phyloP scores from a whole-genome alignment of 352 stramenopile species.

The Pythium utonaiense region DNA sequence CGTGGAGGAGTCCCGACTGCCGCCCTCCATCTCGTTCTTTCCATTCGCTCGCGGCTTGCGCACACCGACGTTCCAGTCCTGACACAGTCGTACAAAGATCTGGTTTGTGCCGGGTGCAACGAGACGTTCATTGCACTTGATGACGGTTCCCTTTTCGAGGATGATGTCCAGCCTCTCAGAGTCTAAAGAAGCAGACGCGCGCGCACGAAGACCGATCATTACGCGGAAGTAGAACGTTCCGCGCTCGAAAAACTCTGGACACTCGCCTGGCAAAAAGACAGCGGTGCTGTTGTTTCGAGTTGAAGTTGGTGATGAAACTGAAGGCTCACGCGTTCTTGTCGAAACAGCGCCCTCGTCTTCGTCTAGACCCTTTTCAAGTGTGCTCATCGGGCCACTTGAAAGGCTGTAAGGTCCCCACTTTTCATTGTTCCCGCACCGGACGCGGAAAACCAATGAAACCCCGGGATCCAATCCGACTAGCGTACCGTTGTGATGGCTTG shows the following conservation, averaged over 20 bases:
- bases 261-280: constrained; percentile 37
- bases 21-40: not conserved
- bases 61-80: constrained; percentile 23
- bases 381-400: constrained; percentile 31
- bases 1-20: not conserved
- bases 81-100: constrained; percentile 32
- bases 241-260: constrained; percentile 35
- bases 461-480: constrained; percentile 35
- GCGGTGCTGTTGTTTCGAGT: constrained; percentile 12
- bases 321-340: constrained; percentile 3
- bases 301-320: not conserved
- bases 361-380: constrained; percentile 24
- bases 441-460: constrained; percentile 32
- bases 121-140: constrained; percentile 39
- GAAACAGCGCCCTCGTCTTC: not conserved
- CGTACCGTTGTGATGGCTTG: constrained; percentile 28
- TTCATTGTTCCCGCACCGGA: constrained; percentile 32
- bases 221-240: constrained; percentile 40
- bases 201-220: constrained; percentile 27
- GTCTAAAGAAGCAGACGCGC: constrained; percentile 27
- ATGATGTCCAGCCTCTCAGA: constrained; percentile 29
- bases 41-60: constrained; percentile 4
- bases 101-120: constrained; percentile 33
- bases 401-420: constrained; percentile 42
- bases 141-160: constrained; percentile 33